Evolutionary conservation across 2,329 filamentous ascomycete species (phyloP).

Genomic region (Paradendryphiella salina): DNA sequence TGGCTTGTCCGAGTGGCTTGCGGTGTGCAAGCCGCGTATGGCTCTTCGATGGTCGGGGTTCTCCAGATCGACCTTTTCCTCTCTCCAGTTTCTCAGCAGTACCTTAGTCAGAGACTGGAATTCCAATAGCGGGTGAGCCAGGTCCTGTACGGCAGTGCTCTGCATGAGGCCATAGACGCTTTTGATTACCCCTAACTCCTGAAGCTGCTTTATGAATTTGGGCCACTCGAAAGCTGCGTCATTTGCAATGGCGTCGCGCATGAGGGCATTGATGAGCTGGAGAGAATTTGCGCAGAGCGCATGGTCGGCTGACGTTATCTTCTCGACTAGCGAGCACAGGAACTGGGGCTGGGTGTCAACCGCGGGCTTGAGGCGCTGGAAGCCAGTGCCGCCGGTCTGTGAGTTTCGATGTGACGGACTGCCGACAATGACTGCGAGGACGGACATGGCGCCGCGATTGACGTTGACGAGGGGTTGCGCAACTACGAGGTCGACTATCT

Average conservation of each 20-base stretch:
- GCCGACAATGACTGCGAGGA: constrained; percentile 89
- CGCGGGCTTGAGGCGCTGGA: constrained; percentile 87
- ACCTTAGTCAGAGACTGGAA: constrained; percentile 92
- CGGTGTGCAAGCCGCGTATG: constrained; percentile 81
- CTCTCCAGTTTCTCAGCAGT: constrained; percentile 82
- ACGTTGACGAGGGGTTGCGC: constrained; percentile 97
- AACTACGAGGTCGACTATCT: constrained; percentile 89
- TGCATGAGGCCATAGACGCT: constrained; percentile 92
- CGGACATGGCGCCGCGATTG: constrained; percentile 92
- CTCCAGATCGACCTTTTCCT: constrained; percentile 81
- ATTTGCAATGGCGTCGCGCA: constrained; percentile 83
- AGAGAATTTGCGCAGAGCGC: constrained; percentile 93
- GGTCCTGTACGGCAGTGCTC: constrained; percentile 85
- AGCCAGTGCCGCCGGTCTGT: constrained; percentile 73
- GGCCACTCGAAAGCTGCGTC: constrained; percentile 85
- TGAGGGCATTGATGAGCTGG: constrained; percentile 92
- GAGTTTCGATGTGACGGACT: constrained; percentile 67
- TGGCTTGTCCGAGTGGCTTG: constrained; percentile 70
- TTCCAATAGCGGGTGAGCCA: constrained; percentile 86
- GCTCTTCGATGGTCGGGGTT: constrained; percentile 85
- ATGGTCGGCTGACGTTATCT: constrained; percentile 92
- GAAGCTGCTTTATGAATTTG: constrained; percentile 89
- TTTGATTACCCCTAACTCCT: constrained; percentile 90
- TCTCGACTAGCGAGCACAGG: constrained; percentile 88
- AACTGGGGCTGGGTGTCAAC: constrained; percentile 92